Evolutionary conservation across 306 rosid genomes (phyloP), one percentile per base, ranked within the genome.

Genomic region (Corylus americana): DNA sequence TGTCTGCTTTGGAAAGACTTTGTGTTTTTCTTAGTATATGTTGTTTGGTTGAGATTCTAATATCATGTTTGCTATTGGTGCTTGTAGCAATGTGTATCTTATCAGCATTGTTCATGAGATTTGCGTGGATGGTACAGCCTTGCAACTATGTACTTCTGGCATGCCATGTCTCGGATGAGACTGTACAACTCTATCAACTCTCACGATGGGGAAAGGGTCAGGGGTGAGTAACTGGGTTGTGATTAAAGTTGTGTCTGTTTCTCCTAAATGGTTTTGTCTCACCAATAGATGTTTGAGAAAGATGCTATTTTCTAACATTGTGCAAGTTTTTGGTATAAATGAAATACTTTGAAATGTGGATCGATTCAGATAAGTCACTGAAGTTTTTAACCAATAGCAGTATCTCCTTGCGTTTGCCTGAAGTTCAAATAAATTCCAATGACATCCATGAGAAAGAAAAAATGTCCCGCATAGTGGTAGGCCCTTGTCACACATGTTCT

Each of bases 91-190:
- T 92, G 91, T 92, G 97, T 80, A 74, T 90, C 17, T 90, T 88
- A 71, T 92, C 92, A 16, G 55, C 63, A 53, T 77, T 87, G 62
- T 87, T 89, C 83, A 90, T 92, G 94, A 90, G 97, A 81, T 92
- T 92, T 78, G 91, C 92, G 42, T 90, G 93, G 89, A 90, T 92
- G 97, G 90, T 92, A 11, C 87, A 83, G 77, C 94, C 97, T 37
- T 87, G 97, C 31, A 92, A 92, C 83, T 88, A 90, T 82, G 80
- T 90, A 8, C 87, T 92, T 39, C 73, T 92, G 77, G 79, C 81
- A 5, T 92, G 97, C 86, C 94, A 92, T 87, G 94, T 76, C 49
- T 87, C 94, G 42, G 90, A 92, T 61, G 97, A 88, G 80, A 75
- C 79, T 8, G 97, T 90, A 31, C 97, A 92, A 69, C 88, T 92